Base-by-base conservation (phyloP, 495 filamentous ascomycete genomes). In the Margaritispora aquatica region DNA sequence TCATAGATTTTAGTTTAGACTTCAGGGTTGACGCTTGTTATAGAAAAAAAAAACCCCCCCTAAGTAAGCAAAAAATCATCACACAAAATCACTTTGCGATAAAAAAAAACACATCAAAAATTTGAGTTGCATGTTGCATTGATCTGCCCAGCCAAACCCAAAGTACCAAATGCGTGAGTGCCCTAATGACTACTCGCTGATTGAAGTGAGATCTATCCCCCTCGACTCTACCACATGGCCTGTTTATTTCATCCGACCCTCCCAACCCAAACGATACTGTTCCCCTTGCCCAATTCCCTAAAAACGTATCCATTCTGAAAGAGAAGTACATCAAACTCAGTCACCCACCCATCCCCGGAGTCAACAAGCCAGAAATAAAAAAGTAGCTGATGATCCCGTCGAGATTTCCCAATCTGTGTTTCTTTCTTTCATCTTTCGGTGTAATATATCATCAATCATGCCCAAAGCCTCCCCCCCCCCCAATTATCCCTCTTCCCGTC, bases 301-400 rank as follows among this genome's bases (percentile, higher is more conserved):
- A 5, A 5, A 34, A 44, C 4, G 38, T 44, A 44, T 44, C 38
- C 38, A 44, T 10, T 44, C 38, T 44, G 38, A 44, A 34, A 44
- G 38, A 44, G 19, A 44, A 44, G 38, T 9, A 44, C 38, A 44
- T 15, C 38, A 44, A 5, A 5, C 29, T 13, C 5, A 5, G 5
- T 13, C 5, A 5, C 29, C 29, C 29, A 8, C 15, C 38, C 11
- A 63, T 63, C 61, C 61, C 61, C 61, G 61, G 61, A 63, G 61
- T 63, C 13, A 53, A 20, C 47, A 15, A 22, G 47, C n/a, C 21
- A 24, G 47, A 53, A 44, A 38, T 4, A 24, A 27, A 31, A 47
- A 44, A 19, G 27, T 54, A 50, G 51, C 49, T 24, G 36, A 34
- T 36, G 41, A 58, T 56, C 61, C 61, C 61, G 61, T 63, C 51